Conservation (phyloP, 306 rosid genomes). For the Lathyrus oleraceus region DNA sequence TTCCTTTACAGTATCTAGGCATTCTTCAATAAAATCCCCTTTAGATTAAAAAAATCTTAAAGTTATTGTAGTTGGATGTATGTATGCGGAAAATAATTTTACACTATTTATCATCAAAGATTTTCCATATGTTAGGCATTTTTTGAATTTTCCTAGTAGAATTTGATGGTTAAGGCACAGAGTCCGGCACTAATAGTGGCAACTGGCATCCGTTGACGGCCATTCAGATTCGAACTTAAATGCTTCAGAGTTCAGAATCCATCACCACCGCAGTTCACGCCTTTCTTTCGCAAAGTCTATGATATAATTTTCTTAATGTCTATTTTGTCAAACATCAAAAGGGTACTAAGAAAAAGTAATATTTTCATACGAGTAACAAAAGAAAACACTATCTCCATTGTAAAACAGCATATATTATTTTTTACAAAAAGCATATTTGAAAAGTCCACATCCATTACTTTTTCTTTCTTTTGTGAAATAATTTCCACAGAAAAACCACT, state of each 20-base stretch:
- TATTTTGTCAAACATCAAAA: no score
- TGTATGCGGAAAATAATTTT: no score
- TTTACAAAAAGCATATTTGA: not conserved
- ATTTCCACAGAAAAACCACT: conserved; percentile 15
- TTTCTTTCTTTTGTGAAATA: not conserved
- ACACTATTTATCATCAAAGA: no score
- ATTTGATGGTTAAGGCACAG: not conserved
- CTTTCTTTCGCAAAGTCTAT: not conserved
- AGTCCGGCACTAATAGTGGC: not conserved
- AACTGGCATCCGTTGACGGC: not conserved
- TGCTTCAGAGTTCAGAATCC: not conserved
- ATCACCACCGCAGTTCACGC: not conserved
- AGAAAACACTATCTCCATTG: no score
- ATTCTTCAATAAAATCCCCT: no score
- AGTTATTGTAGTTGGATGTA: no score
- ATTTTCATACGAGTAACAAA: no score
- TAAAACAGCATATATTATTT: no score
- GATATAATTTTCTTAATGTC: not conserved
- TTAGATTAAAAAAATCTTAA: no score
- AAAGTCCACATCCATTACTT: conserved; percentile 1
- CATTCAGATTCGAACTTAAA: not conserved
- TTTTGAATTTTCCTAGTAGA: not conserved
- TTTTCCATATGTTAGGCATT: no score
- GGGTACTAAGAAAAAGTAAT: no score
- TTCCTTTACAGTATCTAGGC: no score